Base-by-base conservation (phyloP, 2,329 filamentous ascomycete genomes). In the Sordariomycetes sp. region DNA sequence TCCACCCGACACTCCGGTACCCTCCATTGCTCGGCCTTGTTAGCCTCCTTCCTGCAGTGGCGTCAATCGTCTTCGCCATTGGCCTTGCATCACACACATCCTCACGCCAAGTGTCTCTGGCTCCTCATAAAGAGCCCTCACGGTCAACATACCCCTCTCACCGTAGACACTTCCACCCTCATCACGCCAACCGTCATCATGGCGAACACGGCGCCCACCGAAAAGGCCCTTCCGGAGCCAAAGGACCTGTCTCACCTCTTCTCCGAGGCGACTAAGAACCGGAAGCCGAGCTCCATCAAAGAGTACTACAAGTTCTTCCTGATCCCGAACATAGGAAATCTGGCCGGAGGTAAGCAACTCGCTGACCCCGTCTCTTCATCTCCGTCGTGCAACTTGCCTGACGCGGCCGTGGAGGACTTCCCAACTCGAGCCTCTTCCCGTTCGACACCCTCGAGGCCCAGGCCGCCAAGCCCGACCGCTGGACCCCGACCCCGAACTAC, bases 381-480 rank as follows among this genome's bases (percentile, higher is more conserved):
- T n/a, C 22, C 12, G 5, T 34, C 15, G 36, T 35, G 55, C 45
- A 24, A 55, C 15, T 48, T 20, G 34, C 45, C 32, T 20, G 52
- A 15, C 52, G 35, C 24, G 24, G 36, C 13, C 54, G 22, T 34
- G 2, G 61, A 91, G 89, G 89, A 60, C 80, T 95, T 24, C 91
- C 91, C 17, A 86, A 94, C 69, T 76, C 85, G 45, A 79, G 80
- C 59, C 89, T 89, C 72, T 96, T 96, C 66, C 91, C 91, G 10
- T 96, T 87, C 70, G 90, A 96, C 65, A 94, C 90, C 0, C 82
- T 96, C 61, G 89, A 95, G 70, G 89, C 90, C 48, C 84, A 86
- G 62, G 82, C 86, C 60, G 89, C 89, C 35, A 80, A 81, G 60
- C 85, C 89, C 8, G 76, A 86, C 61, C 81, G 90, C 69, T 94